These are phyloP conservation scores for Cutaneotrichosporon cavernicola DNA, from an alignment of 1,284 basidiomycete species.

Conservation along the genomic window DNA sequence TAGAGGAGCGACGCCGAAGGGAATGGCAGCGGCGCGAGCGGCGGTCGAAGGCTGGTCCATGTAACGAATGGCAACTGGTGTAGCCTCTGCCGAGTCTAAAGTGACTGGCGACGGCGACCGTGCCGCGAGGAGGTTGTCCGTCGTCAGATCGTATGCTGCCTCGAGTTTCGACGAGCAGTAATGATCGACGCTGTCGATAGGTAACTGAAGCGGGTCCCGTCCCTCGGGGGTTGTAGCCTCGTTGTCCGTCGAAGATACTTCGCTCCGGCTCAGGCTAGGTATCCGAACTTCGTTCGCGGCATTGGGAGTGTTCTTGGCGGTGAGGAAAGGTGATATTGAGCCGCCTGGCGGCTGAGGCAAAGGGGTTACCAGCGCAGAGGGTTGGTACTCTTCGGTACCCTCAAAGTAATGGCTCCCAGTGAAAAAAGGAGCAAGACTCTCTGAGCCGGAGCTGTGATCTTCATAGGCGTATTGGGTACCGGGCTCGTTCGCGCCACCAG, in stretches of 20 bases:
- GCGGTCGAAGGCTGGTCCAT: constrained; percentile 26
- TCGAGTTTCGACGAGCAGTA: not conserved
- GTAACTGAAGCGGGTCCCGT: constrained; percentile 18
- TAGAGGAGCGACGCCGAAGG: constrained; percentile 20
- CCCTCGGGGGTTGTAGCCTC: constrained; percentile 47
- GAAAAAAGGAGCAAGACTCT: constrained; percentile 4
- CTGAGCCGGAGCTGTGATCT: constrained; percentile 5
- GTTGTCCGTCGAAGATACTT: constrained; percentile 38
- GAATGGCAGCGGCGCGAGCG: constrained; percentile 22
- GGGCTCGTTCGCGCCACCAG: not conserved
- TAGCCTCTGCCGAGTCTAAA: not conserved
- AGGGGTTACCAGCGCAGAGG: not conserved
- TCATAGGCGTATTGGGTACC: not conserved
- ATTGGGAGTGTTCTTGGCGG: not conserved
- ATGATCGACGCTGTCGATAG: not conserved
- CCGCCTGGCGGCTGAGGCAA: not conserved
- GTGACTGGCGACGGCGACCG: not conserved
- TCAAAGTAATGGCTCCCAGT: not conserved
- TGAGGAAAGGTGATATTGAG: not conserved
- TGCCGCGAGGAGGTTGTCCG: not conserved
- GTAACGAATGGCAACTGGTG: constrained; percentile 21
- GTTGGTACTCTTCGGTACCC: not conserved
- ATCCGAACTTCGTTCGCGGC: constrained; percentile 20
- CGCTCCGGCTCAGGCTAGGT: constrained; percentile 47
- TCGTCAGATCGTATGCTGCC: not conserved